Base-by-base conservation (phyloP, 2,329 filamentous ascomycete genomes). In the Ophiostoma angusticollis region DNA sequence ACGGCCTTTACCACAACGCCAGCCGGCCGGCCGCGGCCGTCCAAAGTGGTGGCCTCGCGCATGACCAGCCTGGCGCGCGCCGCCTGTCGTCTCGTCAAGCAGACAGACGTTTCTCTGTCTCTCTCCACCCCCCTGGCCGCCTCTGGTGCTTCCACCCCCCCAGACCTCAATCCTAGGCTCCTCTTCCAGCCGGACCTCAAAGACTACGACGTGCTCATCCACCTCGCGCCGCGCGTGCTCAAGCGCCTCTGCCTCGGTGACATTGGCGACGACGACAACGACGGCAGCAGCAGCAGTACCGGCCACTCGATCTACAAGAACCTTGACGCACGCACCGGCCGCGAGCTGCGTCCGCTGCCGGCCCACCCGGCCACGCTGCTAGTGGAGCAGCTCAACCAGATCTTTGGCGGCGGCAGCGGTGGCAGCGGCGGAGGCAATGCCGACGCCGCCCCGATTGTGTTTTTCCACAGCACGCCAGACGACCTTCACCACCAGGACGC, bases 161-260 rank as follows among this genome's bases (percentile, higher is more conserved):
- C 61, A 11, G 59, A 62, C 14, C 57, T 84, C 38, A 63, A 78
- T 34, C 58, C 70, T 2, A 61, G 65, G 23, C 58, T 63, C 1
- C 67, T 96, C 8, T 96, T 96, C 60, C 65, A 71, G n/a, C 68
- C 80, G 3, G 74, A 79, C 0, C 65, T 84, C 6, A 58, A 60
- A 9, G 86, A 94, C 47, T 98, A 87, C 57, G 85, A 96, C 55
- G 80, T 96, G 46, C 62, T 89, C n/a, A 64, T 98, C 39, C 73
- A 80, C 52, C 63, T 96, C 16, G 71, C 74, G 13, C 48, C 67
- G 23, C 75, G 71, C 47, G 62, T 62, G 35, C 54, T 72, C 31
- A 64, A 63, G 52, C 45, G 54, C 46, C 51, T 65, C 21, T 41
- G 59, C 50, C 54, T 59, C 31, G 50, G 62, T 34, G 54, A 56